Evolutionary conservation across 768 basidiomycete species (phyloP), one percentile per base, ranked within the genome.

Genomic region (Mycena pura): DNA sequence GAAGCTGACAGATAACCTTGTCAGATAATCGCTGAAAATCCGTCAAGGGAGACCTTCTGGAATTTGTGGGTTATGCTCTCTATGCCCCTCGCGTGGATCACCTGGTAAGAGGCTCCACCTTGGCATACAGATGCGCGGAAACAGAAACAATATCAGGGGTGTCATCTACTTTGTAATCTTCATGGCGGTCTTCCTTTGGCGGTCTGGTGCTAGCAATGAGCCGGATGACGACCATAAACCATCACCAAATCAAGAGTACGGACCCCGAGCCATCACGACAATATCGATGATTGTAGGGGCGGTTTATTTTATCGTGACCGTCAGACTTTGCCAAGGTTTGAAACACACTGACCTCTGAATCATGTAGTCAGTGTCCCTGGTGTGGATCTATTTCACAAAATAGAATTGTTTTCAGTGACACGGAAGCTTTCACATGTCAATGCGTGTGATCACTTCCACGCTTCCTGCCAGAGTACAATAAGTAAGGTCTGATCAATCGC

Each of bases 101-200:
- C 45, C 45, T 46, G 45, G 45, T 46, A 46, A 46, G 45, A 46
- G 41, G 45, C 27, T 46, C 45, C 27, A 46, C 21, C 41, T 46
- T 22, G 24, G 45, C 25, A 46, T 31, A 15, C 45, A 15, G 27
- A 46, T 46, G 28, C 15, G 4, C 28, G 24, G 41, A 43, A 27
- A 7, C 21, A 24, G 22, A 48, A 48, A n/a, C 14, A 46, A 46
- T 28, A 28, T 28, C 29, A 46, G 45, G 45, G 45, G 45, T 46
- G 45, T 28, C 45, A 46, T 46, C 29, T 46, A 46, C 45, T 46
- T 46, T 29, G 45, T 46, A 22, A 46, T 46, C 45, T 46, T 46
- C 28, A 46, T 46, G 45, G 27, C 28, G 9, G 27, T 46, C 45
- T 46, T 46, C 27, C 29, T 46, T 46, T 46, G 45, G 45, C 45